Evolutionary conservation across 1,139 yeast genomes (phyloP).

Genomic region (Casaregolazyma suthepensis): DNA sequence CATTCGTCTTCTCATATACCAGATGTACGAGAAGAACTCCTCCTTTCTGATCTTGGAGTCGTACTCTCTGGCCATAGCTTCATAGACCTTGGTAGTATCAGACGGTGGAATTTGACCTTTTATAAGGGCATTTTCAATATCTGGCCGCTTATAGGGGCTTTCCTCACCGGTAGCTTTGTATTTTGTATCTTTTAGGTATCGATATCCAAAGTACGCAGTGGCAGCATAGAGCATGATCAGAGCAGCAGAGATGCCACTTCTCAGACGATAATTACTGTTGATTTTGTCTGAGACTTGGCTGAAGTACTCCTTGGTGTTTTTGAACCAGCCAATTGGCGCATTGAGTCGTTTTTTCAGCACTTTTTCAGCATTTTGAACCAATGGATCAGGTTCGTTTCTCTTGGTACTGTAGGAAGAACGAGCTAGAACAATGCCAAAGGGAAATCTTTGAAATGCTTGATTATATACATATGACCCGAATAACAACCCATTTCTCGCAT

Average conservation of each 20-base stretch:
- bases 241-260: slow-evolving; percentile 6
- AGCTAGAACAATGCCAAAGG: background rate
- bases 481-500: too few relatives aligned
- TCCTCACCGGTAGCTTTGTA: slow-evolving; percentile 33
- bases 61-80: slow-evolving; percentile 69
- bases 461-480: background rate
- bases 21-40: slow-evolving; percentile 76
- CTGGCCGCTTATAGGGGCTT: slow-evolving; percentile 28
- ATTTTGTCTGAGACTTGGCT: slow-evolving; percentile 1
- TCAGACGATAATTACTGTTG: slow-evolving; percentile 4
- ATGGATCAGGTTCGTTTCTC: slow-evolving; percentile 7
- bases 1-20: slow-evolving; percentile 75
- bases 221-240: slow-evolving; percentile 25
- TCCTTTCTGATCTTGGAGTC: slow-evolving; percentile 83
- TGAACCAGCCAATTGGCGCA: slow-evolving; percentile 3
- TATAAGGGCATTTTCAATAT: slow-evolving; percentile 15
- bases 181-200: slow-evolving; percentile 32
- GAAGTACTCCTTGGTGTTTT: slow-evolving; percentile 1
- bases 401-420: background rate
- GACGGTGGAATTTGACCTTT: slow-evolving; percentile 47
- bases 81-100: slow-evolving; percentile 82
- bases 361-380: slow-evolving; percentile 6
- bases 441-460: background rate
- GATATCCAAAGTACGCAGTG: slow-evolving; percentile 28
- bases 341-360: slow-evolving; percentile 3